Evolutionary conservation across 805 yeast genomes (phyloP), one percentile per base, ranked within the genome.

Genomic region (Sugiyamaella marilandica): DNA sequence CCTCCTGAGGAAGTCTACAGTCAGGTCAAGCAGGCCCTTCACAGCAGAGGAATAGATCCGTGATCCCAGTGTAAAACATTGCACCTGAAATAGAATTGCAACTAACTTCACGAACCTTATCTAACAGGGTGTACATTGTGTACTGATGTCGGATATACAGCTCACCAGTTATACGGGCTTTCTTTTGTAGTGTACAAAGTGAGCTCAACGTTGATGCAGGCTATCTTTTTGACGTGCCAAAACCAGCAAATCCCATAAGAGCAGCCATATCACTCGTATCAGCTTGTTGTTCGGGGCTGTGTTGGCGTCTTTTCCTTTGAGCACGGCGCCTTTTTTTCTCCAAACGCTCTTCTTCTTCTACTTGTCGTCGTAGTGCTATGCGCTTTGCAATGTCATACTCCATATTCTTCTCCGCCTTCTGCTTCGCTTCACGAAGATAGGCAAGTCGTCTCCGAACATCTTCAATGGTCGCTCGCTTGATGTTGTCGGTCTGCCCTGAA

Each of bases 1-100:
- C 74, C 92, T 1, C 92, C 87, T 32, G 95, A 90, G 41, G 75
- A 74, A 45, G 98, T 91, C 29, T 88, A 86, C 63, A 65, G 59
- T 9, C 74, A 83, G 53, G 96, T 92, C 41, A 78, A 83, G 65
- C 70, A 70, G 19, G 88, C 89, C 10, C 76, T 92, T 58, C 75
- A 77, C 51, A 76, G 45, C 14, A 49, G 57, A 21, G 56, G 55
- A 1, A 50, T 57, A 10, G 47, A 47, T 24, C 49, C 49, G 16
- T 32, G 13, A 39, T n/a, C 24, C 33, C 18, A 16, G 32, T 13
- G 16, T 13, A 41, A 41, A 5, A 41, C 29, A 41, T n/a, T 26
- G 18, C 26, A 45, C 3, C 21, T 14, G 37, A 29, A 45, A 45
- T 14, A 18, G 33, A 26, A 13, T 39, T 11, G n/a, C n/a, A 34